A percentile compares a stretch with the other conserved stretches of the same genome.
These are phyloP conservation scores for Creolimax fragrantissima DNA, from an alignment of 78 protist genomes.

Conservation along the genomic window DNA sequence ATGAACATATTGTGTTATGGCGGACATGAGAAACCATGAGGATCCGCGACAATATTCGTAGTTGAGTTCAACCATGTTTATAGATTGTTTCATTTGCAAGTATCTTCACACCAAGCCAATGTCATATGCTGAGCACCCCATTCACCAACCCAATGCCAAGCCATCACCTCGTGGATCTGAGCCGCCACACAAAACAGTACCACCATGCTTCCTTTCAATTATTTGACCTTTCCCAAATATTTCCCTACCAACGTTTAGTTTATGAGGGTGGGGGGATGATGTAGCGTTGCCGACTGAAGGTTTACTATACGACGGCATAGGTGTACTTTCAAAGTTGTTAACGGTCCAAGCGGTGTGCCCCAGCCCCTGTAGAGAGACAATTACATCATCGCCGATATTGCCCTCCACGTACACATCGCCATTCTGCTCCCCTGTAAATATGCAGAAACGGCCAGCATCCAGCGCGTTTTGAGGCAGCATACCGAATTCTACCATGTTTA, in stretches of 20 bases:
- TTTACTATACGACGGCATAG: no score
- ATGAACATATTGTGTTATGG: no score
- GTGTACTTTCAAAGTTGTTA: not conserved
- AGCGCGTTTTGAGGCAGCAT: slow-evolving; percentile 77
- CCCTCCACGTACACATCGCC: not conserved
- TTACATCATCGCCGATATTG: not conserved
- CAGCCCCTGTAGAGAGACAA: not conserved
- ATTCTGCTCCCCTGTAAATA: not conserved
- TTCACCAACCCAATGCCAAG: slow-evolving; percentile 7
- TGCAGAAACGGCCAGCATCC: slow-evolving; percentile 55
- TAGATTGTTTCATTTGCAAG: no score
- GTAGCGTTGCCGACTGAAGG: not conserved
- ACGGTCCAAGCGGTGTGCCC: not conserved
- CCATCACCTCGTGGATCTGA: slow-evolving; percentile 37
- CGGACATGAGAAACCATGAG: no score
- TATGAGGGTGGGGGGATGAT: not conserved
- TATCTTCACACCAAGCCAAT: no score
- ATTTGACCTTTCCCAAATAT: slow-evolving; percentile 48
- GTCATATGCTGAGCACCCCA: no score
- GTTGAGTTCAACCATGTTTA: no score
- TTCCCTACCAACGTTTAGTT: not conserved
- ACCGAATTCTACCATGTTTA: slow-evolving; percentile 41
- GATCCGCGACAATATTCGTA: no score
- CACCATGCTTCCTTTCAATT: not conserved
- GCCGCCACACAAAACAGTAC: not conserved